These are phyloP conservation scores for Marasmius fiardii DNA, from an alignment of 1,284 basidiomycete species.

Conservation along the genomic window DNA sequence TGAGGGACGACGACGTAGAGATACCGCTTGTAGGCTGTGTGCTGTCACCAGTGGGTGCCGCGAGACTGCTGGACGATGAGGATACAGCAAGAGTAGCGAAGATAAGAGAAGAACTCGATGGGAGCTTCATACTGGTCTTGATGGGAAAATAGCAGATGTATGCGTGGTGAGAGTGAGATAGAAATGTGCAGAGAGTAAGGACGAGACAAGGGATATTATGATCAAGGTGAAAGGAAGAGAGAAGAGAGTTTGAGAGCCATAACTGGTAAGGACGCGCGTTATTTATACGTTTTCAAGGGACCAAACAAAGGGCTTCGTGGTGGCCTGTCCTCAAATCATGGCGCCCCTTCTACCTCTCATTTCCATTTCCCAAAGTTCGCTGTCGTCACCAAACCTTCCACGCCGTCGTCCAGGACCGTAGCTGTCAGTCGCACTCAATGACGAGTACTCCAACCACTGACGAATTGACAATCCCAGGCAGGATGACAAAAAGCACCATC, in stretches of 20 bases:
- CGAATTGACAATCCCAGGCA: constrained; percentile 1
- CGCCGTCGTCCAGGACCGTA: neutral
- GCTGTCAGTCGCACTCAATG: neutral
- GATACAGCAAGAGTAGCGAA: constrained; percentile 9
- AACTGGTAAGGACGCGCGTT: neutral
- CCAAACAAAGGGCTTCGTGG: neutral
- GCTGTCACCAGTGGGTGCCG: constrained; percentile 5
- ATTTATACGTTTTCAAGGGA: neutral
- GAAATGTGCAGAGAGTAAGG: neutral
- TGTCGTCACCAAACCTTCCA: neutral
- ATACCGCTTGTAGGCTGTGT: neutral
- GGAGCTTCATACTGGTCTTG: constrained; percentile 3
- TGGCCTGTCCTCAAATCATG: neutral
- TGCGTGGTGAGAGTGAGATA: neutral
- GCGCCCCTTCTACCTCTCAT: neutral
- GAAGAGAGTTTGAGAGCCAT: neutral
- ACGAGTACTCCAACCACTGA: neutral
- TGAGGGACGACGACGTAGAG: neutral
- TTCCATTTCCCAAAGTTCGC: constrained; percentile 1
- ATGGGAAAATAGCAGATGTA: neutral
- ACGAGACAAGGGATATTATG: neutral
- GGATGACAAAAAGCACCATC: constrained; percentile 1
- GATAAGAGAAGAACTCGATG: constrained; percentile 7
- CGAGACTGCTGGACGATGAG: constrained; percentile 6
- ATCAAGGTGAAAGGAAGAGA: neutral